phyloP scores from a whole-genome alignment of 2,329 filamentous ascomycete genomes.

The Botrytis elliptica region DNA sequence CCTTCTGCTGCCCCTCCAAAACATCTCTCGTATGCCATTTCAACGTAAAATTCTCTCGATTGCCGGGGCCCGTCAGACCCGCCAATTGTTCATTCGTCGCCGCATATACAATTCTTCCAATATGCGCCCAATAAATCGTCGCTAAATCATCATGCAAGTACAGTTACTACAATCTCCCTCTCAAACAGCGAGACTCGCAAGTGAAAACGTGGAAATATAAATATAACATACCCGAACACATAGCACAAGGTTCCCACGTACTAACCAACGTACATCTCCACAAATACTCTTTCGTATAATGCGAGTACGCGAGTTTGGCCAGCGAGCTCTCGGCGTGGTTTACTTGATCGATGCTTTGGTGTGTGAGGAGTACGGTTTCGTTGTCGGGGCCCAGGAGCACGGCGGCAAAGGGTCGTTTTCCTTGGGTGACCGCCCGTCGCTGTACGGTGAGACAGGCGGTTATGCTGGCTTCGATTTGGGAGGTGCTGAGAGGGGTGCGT shows the following conservation, averaged over 20 bases:
- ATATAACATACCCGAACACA: constrained; percentile 44
- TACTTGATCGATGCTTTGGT: constrained; percentile 52
- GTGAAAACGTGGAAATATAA: constrained; percentile 26
- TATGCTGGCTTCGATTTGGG: constrained; percentile 44
- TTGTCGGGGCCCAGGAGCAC: constrained; percentile 51
- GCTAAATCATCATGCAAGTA: constrained; percentile 26
- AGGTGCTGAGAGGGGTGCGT: constrained; percentile 41
- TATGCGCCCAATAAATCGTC: constrained; percentile 52
- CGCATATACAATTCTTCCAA: constrained; percentile 52
- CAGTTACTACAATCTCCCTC: not conserved
- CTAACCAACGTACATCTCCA: constrained; percentile 50
- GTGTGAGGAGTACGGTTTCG: constrained; percentile 47
- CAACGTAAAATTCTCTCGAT: constrained; percentile 54
- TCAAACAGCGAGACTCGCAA: not conserved
- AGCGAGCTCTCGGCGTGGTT: constrained; percentile 52
- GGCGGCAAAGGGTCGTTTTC: constrained; percentile 51
- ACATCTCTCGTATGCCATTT: constrained; percentile 49
- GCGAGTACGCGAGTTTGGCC: constrained; percentile 48
- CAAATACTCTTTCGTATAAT: constrained; percentile 50
- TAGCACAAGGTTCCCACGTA: constrained; percentile 56
- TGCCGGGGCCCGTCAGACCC: constrained; percentile 47
- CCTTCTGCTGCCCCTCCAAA: constrained; percentile 49
- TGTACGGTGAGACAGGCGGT: constrained; percentile 45
- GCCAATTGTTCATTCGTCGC: constrained; percentile 49
- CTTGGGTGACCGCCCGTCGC: constrained; percentile 44